Evolutionary conservation across 108 stramenopile species (phyloP).

Genomic region (Conticribra guillardii): DNA sequence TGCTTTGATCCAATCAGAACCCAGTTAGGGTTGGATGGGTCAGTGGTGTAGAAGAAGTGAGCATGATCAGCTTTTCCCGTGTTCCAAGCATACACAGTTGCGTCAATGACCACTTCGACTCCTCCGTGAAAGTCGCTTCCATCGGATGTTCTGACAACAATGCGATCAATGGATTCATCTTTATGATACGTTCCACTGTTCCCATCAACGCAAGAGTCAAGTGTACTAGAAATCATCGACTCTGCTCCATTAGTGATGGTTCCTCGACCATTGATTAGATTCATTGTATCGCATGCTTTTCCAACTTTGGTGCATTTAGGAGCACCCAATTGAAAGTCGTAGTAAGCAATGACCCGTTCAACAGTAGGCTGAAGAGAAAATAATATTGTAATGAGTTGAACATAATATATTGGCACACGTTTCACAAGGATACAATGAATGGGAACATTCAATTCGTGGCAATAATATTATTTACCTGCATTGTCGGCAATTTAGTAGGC

Average conservation of each 20-base stretch:
- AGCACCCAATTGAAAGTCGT: background rate
- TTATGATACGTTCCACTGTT: background rate
- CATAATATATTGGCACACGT: too few species aligned
- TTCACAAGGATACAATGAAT: background rate
- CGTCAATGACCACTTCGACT: background rate
- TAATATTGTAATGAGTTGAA: too few species aligned
- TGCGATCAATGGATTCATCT: constrained; percentile 9
- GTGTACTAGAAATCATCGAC: background rate
- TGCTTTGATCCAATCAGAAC: background rate
- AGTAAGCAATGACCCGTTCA: too few species aligned
- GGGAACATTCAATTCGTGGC: background rate
- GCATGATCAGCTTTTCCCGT: background rate
- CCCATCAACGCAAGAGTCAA: constrained; percentile 9
- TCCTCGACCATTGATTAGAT: background rate
- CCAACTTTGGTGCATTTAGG: background rate
- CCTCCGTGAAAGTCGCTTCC: background rate
- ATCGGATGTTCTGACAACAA: background rate
- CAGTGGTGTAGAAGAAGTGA: constrained; percentile 4
- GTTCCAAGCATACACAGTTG: background rate
- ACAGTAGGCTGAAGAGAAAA: too few species aligned
- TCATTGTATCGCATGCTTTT: background rate
- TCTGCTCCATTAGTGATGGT: background rate
- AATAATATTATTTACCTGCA: too few species aligned
- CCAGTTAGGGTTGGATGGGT: constrained; percentile 2
- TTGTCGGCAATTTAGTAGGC: background rate